A percentile compares a stretch with the other conserved stretches of the same genome.
phyloP scores from a whole-genome alignment of 75 land plant species.

The Ceratopteris richardii region DNA sequence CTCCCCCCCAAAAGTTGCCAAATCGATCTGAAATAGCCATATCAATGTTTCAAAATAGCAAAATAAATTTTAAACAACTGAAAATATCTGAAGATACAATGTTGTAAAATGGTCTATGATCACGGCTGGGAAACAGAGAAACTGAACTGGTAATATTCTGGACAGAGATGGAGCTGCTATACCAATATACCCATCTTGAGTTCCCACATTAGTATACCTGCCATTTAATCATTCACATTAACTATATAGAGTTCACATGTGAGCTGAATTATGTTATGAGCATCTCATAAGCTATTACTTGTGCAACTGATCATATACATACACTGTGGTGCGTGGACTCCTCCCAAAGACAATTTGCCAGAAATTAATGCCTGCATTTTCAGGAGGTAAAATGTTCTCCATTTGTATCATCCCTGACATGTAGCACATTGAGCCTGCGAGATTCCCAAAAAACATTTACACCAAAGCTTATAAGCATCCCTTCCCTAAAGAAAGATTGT shows the following conservation, averaged over 20 bases:
- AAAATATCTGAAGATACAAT: too few species aligned
- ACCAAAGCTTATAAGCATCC: too few species aligned
- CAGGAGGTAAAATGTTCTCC: constrained; percentile 58
- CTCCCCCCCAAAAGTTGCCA: constrained; percentile 76
- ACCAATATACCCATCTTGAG: constrained; percentile 79
- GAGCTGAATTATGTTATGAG: too few species aligned
- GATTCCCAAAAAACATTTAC: neutral
- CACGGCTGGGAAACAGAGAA: neutral
- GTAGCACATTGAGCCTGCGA: constrained; percentile 76
- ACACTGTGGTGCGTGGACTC: constrained; percentile 40
- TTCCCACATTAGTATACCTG: constrained; percentile 48
- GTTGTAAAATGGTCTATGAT: too few species aligned
- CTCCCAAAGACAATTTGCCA: constrained; percentile 77
- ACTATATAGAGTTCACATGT: neutral
- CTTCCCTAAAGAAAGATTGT: too few species aligned
- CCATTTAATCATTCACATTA: neutral
- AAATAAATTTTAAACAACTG: neutral
- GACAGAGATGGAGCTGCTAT: constrained; percentile 76
- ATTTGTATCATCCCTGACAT: constrained; percentile 77
- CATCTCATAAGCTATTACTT: too few species aligned
- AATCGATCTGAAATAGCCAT: constrained; percentile 59
- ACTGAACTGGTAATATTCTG: constrained; percentile 71
- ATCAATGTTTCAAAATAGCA: neutral
- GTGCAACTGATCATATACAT: too few species aligned
- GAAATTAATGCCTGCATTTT: constrained; percentile 55